These are phyloP conservation scores for Phytopythium aichiense DNA, from an alignment of 352 stramenopile species.

Conservation along the genomic window DNA sequence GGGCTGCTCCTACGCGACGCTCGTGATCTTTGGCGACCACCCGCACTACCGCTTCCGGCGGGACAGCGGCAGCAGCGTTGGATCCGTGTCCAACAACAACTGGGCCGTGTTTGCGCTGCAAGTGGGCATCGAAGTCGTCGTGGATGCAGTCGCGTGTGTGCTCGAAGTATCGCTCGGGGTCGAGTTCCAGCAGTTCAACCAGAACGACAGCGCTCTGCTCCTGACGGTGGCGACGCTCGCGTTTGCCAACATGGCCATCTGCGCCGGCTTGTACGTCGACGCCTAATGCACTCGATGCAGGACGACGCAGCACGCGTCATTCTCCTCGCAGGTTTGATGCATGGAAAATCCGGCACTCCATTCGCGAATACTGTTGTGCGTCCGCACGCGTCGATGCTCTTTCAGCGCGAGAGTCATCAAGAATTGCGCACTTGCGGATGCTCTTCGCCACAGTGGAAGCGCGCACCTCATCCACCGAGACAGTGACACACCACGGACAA, in stretches of 20 bases:
- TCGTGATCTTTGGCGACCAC: constrained; percentile 27
- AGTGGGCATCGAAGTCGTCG: constrained; percentile 11
- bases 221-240: constrained; percentile 24
- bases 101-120: constrained; percentile 12
- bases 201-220: constrained; percentile 22
- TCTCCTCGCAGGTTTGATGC: no score
- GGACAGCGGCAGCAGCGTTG: not conserved
- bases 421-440: no score
- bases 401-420: no score
- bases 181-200: constrained; percentile 18
- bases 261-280: constrained; percentile 13
- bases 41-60: constrained; percentile 18
- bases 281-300: not conserved
- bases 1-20: constrained; percentile 29
- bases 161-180: constrained; percentile 17
- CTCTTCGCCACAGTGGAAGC: no score
- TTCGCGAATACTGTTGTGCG: no score
- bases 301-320: no score
- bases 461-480: no score
- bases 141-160: constrained; percentile 11
- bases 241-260: constrained; percentile 19
- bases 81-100: not conserved
- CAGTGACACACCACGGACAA: no score
- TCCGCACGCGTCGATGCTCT: no score
- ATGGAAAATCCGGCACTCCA: no score